phyloP scores from a whole-genome alignment of 257 asterid genomes.

The Solanum stenotomum region DNA sequence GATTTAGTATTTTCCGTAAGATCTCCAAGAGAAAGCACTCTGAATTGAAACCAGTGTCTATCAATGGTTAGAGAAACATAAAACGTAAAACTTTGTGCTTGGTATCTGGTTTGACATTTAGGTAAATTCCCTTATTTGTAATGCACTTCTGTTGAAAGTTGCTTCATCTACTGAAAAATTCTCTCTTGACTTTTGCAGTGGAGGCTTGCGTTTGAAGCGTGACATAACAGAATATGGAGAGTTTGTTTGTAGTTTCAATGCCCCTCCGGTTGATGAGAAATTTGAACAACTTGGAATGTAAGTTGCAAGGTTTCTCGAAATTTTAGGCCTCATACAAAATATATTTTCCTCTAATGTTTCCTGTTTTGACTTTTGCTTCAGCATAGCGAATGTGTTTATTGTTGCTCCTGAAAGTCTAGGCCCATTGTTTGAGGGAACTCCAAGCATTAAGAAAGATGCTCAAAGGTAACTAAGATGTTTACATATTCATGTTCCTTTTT shows the following conservation, averaged over 20 bases:
- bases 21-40: not conserved
- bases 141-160: not conserved
- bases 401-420: conserved; percentile 98
- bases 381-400: conserved; percentile 46
- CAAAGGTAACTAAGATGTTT: conserved; percentile 51
- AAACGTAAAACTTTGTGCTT: not conserved
- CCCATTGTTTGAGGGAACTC: conserved; percentile 88
- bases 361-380: conserved; percentile 22
- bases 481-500: not conserved
- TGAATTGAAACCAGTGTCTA: not conserved
- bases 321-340: not conserved
- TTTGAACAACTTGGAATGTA: conserved; percentile 94
- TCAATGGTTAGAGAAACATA: not conserved
- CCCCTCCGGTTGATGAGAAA: conserved; percentile 95
- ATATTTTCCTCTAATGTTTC: not conserved
- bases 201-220: conserved; percentile 96
- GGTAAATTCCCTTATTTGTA: not conserved
- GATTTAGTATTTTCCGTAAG: not conserved
- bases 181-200: conserved; percentile 52
- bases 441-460: conserved; percentile 93
- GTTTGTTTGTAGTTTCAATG: conserved; percentile 88
- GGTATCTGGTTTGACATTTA: not conserved
- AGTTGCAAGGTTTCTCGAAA: conserved; percentile 15
- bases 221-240: conserved; percentile 97
- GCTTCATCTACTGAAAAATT: not conserved